phyloP scores from a whole-genome alignment of 176 grass and related monocot species.

The sorghum (Sorghum bicolor) region DNA sequence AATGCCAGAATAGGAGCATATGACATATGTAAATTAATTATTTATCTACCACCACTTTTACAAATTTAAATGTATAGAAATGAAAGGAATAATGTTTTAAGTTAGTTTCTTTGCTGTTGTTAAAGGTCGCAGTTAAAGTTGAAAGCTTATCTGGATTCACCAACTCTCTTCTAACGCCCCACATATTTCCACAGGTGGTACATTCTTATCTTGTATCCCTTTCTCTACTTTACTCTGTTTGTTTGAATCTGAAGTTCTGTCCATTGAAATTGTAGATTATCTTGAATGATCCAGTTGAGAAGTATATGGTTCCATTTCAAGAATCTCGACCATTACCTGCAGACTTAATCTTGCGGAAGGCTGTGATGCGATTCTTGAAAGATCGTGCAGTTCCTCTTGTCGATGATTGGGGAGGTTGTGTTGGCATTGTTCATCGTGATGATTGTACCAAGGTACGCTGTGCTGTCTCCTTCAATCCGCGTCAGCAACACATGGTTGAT shows the following conservation, averaged over 20 bases:
- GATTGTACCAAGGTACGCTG: conserved; percentile 69
- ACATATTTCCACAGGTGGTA: conserved; percentile 65
- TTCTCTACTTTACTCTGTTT: conserved; percentile 12
- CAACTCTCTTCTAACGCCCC: conserved; percentile 56
- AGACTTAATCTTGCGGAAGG: conserved; percentile 52
- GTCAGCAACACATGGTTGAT: not conserved
- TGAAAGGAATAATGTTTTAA: conserved; percentile 7
- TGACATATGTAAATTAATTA: not conserved
- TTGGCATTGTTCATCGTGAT: conserved; percentile 69
- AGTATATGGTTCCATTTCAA: conserved; percentile 86
- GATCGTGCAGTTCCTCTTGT: conserved; percentile 63
- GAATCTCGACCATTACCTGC: conserved; percentile 58
- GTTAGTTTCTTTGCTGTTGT: conserved; percentile 25
- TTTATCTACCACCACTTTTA: not conserved
- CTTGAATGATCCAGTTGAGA: conserved; percentile 84
- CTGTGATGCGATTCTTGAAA: conserved; percentile 67
- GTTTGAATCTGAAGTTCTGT: conserved; percentile 16
- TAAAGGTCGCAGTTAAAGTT: conserved; percentile 75
- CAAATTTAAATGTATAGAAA: conserved; percentile 6
- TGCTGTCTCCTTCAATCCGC: conserved; percentile 15
- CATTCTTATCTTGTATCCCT: conserved; percentile 9
- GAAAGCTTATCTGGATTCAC: conserved; percentile 79
- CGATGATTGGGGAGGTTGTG: conserved; percentile 85
- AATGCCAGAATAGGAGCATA: not conserved
- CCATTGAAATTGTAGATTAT: conserved; percentile 48